Percentiles rank a stretch among this genome's conserved stretches.
Evolutionary conservation across 192 early-diverging fungal genomes (phyloP).

Genomic region (Mortierella claussenii): DNA sequence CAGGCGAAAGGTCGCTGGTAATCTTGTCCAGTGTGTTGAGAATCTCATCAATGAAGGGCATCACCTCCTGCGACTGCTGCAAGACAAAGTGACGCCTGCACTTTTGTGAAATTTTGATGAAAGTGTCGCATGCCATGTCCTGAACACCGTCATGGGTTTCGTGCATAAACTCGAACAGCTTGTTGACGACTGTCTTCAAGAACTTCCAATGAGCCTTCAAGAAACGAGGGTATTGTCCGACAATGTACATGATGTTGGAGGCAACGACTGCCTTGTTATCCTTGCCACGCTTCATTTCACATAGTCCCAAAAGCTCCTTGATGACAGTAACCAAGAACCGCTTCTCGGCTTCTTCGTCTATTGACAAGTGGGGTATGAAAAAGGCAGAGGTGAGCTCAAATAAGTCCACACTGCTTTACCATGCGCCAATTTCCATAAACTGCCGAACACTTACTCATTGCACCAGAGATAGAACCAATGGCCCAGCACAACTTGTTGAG

Average conservation of each 20-base stretch:
- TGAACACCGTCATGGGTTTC: constrained; percentile 97
- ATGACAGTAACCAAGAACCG: constrained; percentile 98
- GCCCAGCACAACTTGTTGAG: constrained; percentile 99
- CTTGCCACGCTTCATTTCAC: constrained; percentile 98
- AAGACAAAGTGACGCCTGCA: constrained; percentile 96
- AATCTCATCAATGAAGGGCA: constrained; percentile 98
- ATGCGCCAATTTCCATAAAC: too few relatives aligned
- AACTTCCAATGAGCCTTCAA: constrained; percentile 99
- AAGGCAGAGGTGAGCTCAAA: not conserved
- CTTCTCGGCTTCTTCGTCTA: constrained; percentile 94
- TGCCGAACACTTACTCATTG: constrained; percentile 85
- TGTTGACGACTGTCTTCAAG: constrained; percentile 99
- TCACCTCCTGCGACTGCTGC: constrained; percentile 89
- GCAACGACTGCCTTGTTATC: constrained; percentile 99
- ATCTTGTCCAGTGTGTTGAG: constrained; percentile 80
- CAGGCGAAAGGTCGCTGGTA: constrained; percentile 90
- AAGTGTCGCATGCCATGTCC: constrained; percentile 99
- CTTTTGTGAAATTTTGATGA: constrained; percentile 99
- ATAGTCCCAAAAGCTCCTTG: constrained; percentile 96
- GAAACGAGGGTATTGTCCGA: constrained; percentile 99
- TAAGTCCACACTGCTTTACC: too few relatives aligned
- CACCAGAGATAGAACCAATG: constrained; percentile 97
- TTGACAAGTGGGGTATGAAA: not conserved
- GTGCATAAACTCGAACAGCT: constrained; percentile 99
- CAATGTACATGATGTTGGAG: constrained; percentile 99